Evolutionary conservation across 2,329 filamentous ascomycete genomes (phyloP).

Genomic region (Tricladium varicosporioides): DNA sequence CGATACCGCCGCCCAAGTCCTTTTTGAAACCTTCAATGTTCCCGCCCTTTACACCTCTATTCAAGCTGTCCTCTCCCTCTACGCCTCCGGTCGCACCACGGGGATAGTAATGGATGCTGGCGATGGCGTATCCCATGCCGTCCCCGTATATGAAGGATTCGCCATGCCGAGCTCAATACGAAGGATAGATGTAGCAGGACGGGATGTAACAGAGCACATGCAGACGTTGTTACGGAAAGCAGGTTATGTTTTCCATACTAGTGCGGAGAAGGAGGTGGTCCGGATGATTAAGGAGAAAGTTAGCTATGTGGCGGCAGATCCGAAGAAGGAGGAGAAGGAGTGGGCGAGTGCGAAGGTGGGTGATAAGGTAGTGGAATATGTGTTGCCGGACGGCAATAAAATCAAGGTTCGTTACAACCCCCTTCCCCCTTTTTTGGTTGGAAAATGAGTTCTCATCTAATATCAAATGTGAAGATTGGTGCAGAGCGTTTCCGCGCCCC

Average conservation of each 20-base stretch:
- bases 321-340: slow-evolving; percentile 93
- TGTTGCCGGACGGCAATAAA: slow-evolving; percentile 87
- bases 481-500: slow-evolving; percentile 93
- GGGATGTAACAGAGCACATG: slow-evolving; percentile 94
- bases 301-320: slow-evolving; percentile 87
- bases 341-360: slow-evolving; percentile 81
- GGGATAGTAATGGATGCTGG: slow-evolving; percentile 94
- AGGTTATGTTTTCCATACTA: slow-evolving; percentile 94
- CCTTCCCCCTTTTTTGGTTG: too few relatives aligned
- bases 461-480: slow-evolving; percentile 81
- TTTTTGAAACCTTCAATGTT: slow-evolving; percentile 99
- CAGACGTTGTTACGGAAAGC: slow-evolving; percentile 88
- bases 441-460: too few relatives aligned
- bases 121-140: slow-evolving; percentile 94
- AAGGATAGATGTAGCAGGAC: slow-evolving; percentile 90
- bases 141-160: slow-evolving; percentile 97
- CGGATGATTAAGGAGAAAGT: slow-evolving; percentile 94
- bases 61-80: slow-evolving; percentile 92
- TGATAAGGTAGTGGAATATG: slow-evolving; percentile 81
- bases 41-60: slow-evolving; percentile 96
- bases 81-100: slow-evolving; percentile 92
- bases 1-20: slow-evolving; percentile 92
- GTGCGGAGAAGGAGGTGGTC: slow-evolving; percentile 98
- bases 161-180: slow-evolving; percentile 94
- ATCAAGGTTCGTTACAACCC: slow-evolving; percentile 63